Evolutionary conservation across 306 rosid genomes (phyloP).

Genomic region (Delonix regia): DNA sequence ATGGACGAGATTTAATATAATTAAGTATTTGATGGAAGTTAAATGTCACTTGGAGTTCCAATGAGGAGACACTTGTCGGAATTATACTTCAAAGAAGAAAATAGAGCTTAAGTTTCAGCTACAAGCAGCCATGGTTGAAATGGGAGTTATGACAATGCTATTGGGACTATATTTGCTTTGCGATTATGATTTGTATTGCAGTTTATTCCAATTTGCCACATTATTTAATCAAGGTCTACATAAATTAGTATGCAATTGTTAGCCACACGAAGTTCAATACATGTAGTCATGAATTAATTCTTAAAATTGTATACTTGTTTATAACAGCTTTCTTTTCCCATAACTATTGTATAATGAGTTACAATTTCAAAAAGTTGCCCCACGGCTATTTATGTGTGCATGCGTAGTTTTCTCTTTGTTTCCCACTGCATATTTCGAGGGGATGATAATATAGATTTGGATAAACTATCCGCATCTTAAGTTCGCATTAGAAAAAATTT

Average conservation of each 20-base stretch:
- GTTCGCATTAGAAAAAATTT: no score
- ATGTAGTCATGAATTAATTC: neutral
- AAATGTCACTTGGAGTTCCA: neutral
- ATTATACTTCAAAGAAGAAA: neutral
- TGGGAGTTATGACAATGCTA: neutral
- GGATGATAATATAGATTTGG: neutral
- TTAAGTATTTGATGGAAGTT: neutral
- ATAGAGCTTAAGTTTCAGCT: neutral
- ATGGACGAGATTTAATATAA: neutral
- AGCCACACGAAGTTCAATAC: neutral
- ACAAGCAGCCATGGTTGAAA: neutral
- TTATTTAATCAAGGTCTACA: neutral
- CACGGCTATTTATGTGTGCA: no score
- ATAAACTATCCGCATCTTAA: no score
- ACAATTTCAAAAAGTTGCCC: no score
- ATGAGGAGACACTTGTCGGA: neutral
- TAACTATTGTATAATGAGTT: neutral
- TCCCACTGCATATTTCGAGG: neutral
- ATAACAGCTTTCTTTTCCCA: neutral
- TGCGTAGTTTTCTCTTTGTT: no score
- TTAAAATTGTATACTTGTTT: neutral
- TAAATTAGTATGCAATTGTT: neutral
- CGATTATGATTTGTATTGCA: neutral
- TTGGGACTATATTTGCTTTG: neutral
- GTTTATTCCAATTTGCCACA: neutral